phyloP scores from a whole-genome alignment of 1,284 basidiomycete genomes.

The Puccinia coronata region DNA sequence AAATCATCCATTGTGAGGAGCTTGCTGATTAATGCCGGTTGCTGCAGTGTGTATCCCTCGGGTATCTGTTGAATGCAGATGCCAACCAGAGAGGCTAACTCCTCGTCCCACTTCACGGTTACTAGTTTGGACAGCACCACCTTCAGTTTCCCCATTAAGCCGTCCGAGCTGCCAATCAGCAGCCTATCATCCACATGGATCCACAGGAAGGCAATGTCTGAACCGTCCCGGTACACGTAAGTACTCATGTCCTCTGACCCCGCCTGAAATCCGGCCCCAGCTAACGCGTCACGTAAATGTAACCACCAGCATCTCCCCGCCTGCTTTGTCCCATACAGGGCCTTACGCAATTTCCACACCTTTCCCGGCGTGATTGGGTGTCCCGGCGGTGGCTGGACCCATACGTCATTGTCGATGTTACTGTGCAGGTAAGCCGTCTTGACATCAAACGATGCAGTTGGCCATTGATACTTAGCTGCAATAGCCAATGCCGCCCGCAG shows the following conservation, averaged over 20 bases:
- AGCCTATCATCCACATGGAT: background rate
- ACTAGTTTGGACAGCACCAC: background rate
- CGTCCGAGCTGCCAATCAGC: background rate
- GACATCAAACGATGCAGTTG: background rate
- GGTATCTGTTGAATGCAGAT: background rate
- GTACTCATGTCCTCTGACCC: background rate
- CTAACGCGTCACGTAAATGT: background rate
- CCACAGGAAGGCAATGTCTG: background rate
- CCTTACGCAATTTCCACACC: too few species aligned
- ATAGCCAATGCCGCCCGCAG: background rate
- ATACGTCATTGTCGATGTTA: background rate
- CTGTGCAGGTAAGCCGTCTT: background rate
- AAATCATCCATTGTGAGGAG: background rate
- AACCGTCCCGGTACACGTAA: background rate
- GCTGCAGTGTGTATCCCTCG: background rate
- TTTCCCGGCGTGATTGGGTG: background rate
- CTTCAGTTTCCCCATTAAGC: background rate
- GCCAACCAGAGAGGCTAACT: background rate
- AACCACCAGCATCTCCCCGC: background rate
- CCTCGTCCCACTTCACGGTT: background rate
- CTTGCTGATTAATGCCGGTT: background rate
- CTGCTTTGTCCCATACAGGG: constrained; percentile 17
- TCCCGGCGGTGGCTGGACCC: background rate
- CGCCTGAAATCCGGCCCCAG: background rate
- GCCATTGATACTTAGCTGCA: background rate